Evolutionary conservation across 257 asterid genomes (phyloP).

Genomic region (Jacaranda mimosifolia): DNA sequence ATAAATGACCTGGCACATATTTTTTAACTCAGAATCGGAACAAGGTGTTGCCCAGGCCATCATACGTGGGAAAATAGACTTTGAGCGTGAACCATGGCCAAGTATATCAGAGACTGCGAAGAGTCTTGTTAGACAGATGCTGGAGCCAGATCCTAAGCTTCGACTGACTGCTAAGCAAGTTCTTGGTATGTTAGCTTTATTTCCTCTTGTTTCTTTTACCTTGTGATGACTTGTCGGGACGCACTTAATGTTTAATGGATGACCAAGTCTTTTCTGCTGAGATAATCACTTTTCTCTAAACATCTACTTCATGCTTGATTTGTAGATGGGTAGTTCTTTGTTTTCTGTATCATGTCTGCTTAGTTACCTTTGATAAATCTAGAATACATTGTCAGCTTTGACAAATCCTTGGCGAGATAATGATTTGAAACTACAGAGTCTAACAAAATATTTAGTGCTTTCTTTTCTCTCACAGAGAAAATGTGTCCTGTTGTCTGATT

Average conservation of each 20-base stretch:
- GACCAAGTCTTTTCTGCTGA: not conserved
- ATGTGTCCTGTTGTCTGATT: no score
- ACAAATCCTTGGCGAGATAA: no score
- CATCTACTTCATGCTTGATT: constrained; percentile 19
- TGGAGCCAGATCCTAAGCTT: constrained; percentile 84
- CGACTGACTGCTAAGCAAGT: constrained; percentile 89
- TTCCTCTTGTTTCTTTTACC: constrained; percentile 14
- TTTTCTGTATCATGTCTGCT: not conserved
- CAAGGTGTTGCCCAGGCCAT: constrained; percentile 97
- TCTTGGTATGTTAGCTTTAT: constrained; percentile 59
- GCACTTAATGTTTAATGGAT: constrained; percentile 20
- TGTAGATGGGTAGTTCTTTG: not conserved
- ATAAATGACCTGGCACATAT: constrained; percentile 25
- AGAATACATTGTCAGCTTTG: no score
- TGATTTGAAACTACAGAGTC: no score
- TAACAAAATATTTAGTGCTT: no score
- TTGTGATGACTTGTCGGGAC: not conserved
- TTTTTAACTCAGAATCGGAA: constrained; percentile 74
- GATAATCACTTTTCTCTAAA: constrained; percentile 16
- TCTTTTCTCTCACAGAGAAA: no score
- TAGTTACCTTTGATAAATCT: no score
- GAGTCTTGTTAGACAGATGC: constrained; percentile 81
- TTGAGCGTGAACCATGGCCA: constrained; percentile 94
- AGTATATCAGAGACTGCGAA: constrained; percentile 81
- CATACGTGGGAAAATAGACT: constrained; percentile 80